Conservation (phyloP, 2,329 filamentous ascomycete species). For the Xylaria sp. region DNA sequence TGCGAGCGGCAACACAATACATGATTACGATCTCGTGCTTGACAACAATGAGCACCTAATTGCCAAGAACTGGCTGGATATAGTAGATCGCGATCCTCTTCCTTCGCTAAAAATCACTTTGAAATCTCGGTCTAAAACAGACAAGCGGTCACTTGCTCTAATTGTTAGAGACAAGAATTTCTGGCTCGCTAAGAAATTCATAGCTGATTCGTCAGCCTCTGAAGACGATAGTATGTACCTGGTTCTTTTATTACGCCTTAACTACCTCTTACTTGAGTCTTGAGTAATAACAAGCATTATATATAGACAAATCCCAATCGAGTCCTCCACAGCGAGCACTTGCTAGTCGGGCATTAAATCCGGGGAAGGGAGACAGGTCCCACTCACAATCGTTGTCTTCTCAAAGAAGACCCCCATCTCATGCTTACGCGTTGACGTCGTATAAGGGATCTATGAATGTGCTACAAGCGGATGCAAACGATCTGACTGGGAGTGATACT, state of each 20-base stretch:
- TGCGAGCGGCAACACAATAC: slow-evolving; percentile 7
- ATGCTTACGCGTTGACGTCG: slow-evolving; percentile 6
- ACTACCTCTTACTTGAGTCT: background rate
- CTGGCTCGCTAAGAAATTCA: background rate
- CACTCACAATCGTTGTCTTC: background rate
- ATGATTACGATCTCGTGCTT: slow-evolving; percentile 22
- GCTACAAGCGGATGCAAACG: background rate
- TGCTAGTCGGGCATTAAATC: background rate
- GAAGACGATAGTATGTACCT: slow-evolving; percentile 13
- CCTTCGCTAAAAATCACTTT: slow-evolving; percentile 19
- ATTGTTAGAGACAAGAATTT: background rate
- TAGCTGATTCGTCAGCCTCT: background rate
- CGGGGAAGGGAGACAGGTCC: background rate
- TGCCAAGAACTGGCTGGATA: slow-evolving; percentile 31
- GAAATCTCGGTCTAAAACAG: background rate
- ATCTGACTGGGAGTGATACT: background rate
- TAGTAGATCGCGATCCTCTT: slow-evolving; percentile 11
- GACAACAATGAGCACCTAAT: slow-evolving; percentile 22
- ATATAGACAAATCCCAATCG: background rate
- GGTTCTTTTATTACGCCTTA: background rate
- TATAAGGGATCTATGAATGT: background rate
- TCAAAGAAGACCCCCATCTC: background rate
- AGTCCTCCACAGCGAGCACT: background rate
- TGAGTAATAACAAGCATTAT: background rate
- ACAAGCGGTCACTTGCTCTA: slow-evolving; percentile 10